Base-by-base conservation (phyloP, 192 early-diverging fungal species). In the Entomortierella lignicola region DNA sequence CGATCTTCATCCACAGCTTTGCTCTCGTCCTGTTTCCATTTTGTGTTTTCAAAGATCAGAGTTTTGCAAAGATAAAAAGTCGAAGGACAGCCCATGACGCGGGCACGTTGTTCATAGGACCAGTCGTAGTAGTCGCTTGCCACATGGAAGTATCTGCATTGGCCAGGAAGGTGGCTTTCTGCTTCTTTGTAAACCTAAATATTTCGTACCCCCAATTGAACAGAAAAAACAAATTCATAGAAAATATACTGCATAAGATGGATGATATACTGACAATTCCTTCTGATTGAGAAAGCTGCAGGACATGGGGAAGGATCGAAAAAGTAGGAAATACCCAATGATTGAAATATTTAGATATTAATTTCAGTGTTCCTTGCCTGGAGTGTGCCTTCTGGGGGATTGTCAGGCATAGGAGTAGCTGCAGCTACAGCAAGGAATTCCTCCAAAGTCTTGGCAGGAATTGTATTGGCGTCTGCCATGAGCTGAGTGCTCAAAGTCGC, bases 1-100 rank as follows among this genome's bases (percentile, higher is more conserved):
- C 69, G 74, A 29, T 79, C 81, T 44, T 31, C 82, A 27, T 53
- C 50, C 34, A 63, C 70, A 67, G 81, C 80, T 34, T 81, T 66
- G 52, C 72, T 84, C 10, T 68, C 70, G 65, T 82, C 82, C 64
- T 90, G 85, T 1, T 83, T 79, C 63, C 81, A 93, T 12, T 91
- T 88, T 29, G 94, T 98, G 85, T 98, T 98, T 75, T 96, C 94
- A 61, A 98, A 86, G 8, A 97, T 81, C 0, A 98, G 82, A 6
- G 91, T 89, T 69, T 98, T 98, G 87, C 97, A 98, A 52, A 98
- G 83, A 57, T 98, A 95, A 27, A 82, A 84, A 8, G 85, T 81
- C 13, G 91, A 91, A 6, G 95, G 95, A 7, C 91, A 93, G 1
- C 54, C 41, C 82, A 72, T 53, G 25, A 88, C 85, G 56, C 86